Percentiles rank a stretch among this genome's conserved stretches.
Evolutionary conservation across 2,329 filamentous ascomycete species (phyloP).

Genomic region (Colletotrichum sp.): DNA sequence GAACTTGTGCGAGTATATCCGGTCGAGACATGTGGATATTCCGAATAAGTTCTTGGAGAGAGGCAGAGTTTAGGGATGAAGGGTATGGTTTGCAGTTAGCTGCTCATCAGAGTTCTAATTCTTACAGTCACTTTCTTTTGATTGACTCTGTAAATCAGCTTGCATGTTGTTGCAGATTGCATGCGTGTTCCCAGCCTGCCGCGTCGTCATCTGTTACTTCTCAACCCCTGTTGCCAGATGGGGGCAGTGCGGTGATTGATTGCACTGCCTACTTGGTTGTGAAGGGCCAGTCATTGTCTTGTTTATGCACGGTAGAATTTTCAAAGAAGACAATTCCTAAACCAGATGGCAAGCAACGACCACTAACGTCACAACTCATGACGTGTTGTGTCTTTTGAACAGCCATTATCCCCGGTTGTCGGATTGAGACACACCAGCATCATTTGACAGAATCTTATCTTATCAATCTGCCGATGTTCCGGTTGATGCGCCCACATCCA

Average conservation of each 20-base stretch:
- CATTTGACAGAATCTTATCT: background rate
- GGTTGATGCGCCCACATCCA: background rate
- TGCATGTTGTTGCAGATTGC: background rate
- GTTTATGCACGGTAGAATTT: background rate
- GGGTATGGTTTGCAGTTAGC: background rate
- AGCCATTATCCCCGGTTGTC: background rate
- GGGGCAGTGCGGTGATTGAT: background rate
- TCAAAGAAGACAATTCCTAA: background rate
- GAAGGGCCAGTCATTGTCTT: background rate
- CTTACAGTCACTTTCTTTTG: background rate
- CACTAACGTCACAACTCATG: background rate
- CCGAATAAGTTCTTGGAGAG: constrained; percentile 30
- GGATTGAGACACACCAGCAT: background rate
- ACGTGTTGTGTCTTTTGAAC: background rate
- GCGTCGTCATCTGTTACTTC: background rate
- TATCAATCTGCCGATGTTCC: background rate
- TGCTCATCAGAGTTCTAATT: background rate
- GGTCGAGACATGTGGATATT: constrained; percentile 29
- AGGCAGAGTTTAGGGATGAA: constrained; percentile 4
- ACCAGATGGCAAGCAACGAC: background rate
- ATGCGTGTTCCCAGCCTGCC: background rate
- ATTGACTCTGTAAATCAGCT: background rate
- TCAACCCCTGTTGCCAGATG: background rate
- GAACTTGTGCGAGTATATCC: constrained; percentile 31
- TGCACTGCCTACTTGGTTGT: background rate